Evolutionary conservation across 805 yeast genomes (phyloP).

Genomic region (Candida rishiriensis): DNA sequence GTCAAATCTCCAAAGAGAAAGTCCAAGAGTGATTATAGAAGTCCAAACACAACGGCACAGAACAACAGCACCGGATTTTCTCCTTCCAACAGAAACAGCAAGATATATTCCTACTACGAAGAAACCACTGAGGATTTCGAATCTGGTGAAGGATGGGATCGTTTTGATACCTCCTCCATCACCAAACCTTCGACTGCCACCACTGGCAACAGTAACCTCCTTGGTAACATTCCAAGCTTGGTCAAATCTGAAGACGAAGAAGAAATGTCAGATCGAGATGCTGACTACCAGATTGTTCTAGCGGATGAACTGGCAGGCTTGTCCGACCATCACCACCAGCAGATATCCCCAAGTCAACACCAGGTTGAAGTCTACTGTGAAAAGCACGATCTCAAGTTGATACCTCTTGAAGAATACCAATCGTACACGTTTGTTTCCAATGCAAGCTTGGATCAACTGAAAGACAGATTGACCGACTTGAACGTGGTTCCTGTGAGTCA

Average conservation of each 20-base stretch:
- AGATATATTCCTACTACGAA: conserved; percentile 15
- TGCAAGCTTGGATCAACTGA: conserved; percentile 9
- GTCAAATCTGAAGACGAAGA: conserved; percentile 18
- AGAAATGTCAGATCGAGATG: conserved; percentile 3
- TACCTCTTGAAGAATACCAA: conserved; percentile 6
- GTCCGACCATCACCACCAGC: conserved; percentile 7
- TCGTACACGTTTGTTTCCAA: not conserved
- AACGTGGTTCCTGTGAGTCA: conserved; percentile 18
- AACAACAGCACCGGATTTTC: conserved; percentile 2
- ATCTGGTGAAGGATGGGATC: conserved; percentile 17
- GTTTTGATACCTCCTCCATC: conserved; percentile 10
- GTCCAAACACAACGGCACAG: conserved; percentile 3
- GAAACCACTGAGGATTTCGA: conserved; percentile 22
- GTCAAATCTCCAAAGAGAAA: conserved; percentile 3
- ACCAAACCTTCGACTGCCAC: conserved; percentile 7
- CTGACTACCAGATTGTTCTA: conserved; percentile 5
- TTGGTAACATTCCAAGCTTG: conserved; percentile 16
- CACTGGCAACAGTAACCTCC: too few species aligned
- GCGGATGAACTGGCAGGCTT: conserved; percentile 20
- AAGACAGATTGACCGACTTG: conserved; percentile 11
- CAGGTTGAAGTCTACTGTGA: conserved; percentile 30
- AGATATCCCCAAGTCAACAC: not conserved
- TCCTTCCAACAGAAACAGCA: conserved; percentile 14
- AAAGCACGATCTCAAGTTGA: conserved; percentile 17
- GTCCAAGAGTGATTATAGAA: conserved; percentile 4